Conservation (phyloP, 2,329 filamentous ascomycete genomes). For the Fusarium sp. region DNA sequence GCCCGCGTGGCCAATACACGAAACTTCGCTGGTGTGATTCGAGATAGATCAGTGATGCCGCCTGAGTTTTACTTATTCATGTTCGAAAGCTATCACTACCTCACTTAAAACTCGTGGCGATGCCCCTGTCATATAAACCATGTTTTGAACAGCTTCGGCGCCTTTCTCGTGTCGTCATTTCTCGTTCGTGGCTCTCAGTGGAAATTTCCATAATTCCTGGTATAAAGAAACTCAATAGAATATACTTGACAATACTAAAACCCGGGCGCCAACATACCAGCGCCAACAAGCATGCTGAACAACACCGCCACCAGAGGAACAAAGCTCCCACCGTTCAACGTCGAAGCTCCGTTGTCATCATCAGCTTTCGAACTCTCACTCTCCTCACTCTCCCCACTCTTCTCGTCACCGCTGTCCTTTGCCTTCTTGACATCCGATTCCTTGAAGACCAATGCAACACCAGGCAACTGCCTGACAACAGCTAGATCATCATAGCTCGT, state of each 20-base stretch:
- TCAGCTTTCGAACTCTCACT: neutral
- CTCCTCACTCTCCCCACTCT: no score
- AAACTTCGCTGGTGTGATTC: no score
- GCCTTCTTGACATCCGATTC: conserved; percentile 8
- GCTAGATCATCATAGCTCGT: neutral
- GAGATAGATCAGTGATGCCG: no score
- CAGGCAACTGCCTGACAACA: conserved; percentile 7
- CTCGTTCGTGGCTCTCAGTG: no score
- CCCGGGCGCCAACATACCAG: conserved; percentile 22
- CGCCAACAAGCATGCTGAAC: conserved; percentile 24
- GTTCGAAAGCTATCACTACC: no score
- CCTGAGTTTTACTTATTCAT: no score
- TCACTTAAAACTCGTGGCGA: no score
- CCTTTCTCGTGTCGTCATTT: no score
- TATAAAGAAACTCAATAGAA: neutral
- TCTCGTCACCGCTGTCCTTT: neutral
- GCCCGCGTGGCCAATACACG: no score
- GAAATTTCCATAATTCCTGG: no score
- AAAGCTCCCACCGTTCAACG: neutral
- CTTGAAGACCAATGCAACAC: conserved; percentile 30
- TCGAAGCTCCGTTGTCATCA: conserved; percentile 1
- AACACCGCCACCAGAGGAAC: neutral
- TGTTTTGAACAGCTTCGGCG: no score
- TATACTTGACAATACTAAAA: neutral
- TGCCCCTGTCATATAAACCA: no score